Evolutionary conservation across 2,329 filamentous ascomycete genomes (phyloP), one percentile per base, ranked within the genome.

Genomic region (Aspergillus sp.): DNA sequence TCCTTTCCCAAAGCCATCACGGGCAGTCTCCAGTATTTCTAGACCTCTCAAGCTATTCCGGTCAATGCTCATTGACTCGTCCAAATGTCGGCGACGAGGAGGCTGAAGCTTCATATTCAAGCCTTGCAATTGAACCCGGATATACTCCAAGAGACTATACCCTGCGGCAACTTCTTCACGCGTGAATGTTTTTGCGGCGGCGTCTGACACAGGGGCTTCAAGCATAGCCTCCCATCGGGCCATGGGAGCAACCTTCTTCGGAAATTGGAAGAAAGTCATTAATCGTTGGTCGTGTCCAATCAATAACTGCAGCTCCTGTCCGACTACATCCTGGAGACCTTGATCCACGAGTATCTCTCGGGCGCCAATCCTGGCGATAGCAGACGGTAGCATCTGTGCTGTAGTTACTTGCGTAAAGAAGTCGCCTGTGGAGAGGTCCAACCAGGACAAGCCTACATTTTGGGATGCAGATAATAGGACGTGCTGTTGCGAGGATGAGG

Each of bases 361-460:
- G 1, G 95, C 92, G 17, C 87, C 86, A 64, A 98, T 89, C 25
- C 94, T 88, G 27, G 93, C 90, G 54, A 98, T 81, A 19, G 90
- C 87, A 8, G 93, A 92, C n/a, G 90, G 83, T 4, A 99, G 79
- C 57, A 88, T 87, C 53, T 85, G 81, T 7, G 93, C 77, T 19
- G 88, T 88, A 0, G 90, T 88, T 17, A 81, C 81, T 71, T 98
- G 92, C 0, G 92, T 96, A 70, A 88, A 92, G 77, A 99, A 99
- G 69, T 94, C 90, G 13, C 95, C 95, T 2, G 95, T 99, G 8
- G 95, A 97, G 25, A 98, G 79, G 76, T 99, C 95, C 50, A 98
- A 81, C 95, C 95, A 99, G 42, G 95, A 91, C 53, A 99, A 80
- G 3, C 95, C 95, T 59, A 96, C 80, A 49, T 77, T 76, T 55